Percentiles rank a stretch among this genome's conserved stretches.
phyloP scores from a whole-genome alignment of 1,284 basidiomycete genomes.

The Microbotryomycetes sp. region DNA sequence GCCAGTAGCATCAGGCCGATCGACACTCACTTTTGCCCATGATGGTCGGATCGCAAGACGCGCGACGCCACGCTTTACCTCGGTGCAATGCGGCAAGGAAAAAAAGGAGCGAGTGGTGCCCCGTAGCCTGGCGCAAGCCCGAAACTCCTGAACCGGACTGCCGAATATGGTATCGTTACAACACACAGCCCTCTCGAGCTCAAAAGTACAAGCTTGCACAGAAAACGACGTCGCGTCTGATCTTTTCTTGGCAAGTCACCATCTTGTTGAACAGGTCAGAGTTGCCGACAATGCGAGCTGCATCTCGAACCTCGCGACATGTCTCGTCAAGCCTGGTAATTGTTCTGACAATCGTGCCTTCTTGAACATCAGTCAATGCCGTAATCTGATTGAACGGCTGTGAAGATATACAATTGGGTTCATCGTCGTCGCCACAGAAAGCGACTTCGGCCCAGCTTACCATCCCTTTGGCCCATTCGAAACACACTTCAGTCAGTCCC shows the following conservation, averaged over 20 bases:
- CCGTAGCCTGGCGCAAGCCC: no score
- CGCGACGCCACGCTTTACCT: no score
- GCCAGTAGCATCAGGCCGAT: no score
- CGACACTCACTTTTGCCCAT: no score
- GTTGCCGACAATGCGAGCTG: constrained; percentile 94
- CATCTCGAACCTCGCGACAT: constrained; percentile 92
- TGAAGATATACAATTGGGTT: not conserved
- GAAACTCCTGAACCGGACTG: no score
- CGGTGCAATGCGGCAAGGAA: no score
- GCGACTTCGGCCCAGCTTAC: constrained; percentile 47
- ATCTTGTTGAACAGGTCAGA: constrained; percentile 93
- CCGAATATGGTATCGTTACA: no score
- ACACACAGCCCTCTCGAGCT: no score
- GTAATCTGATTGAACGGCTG: constrained; percentile 95
- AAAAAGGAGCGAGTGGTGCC: no score
- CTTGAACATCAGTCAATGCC: constrained; percentile 83
- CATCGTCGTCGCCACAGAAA: not conserved
- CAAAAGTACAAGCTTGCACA: constrained; percentile 28
- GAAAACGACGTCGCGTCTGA: constrained; percentile 68
- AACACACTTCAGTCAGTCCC: constrained; percentile 89
- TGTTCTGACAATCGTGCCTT: constrained; percentile 93
- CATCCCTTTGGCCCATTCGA: constrained; percentile 98
- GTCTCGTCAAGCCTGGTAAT: constrained; percentile 96
- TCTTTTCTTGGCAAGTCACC: constrained; percentile 87
- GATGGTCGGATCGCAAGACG: no score